phyloP scores from a whole-genome alignment of 257 asterid genomes.

The Buddleja alternifolia region DNA sequence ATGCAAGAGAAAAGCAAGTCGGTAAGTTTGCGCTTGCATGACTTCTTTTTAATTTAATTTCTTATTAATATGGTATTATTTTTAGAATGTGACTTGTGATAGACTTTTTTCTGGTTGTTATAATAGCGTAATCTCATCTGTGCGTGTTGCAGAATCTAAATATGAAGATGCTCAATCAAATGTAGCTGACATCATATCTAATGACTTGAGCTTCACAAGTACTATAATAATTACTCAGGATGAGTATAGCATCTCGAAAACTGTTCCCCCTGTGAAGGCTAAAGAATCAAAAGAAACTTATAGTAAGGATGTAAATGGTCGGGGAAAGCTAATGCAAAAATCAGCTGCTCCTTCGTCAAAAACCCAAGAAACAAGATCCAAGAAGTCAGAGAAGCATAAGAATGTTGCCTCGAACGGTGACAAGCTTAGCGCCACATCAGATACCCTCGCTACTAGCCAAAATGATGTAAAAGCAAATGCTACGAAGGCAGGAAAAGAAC shows the following conservation, averaged over 20 bases:
- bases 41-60: neutral
- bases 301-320: slow-evolving; percentile 26
- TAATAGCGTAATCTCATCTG: slow-evolving; percentile 30
- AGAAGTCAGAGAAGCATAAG: slow-evolving; percentile 25
- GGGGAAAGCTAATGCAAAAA: slow-evolving; percentile 31
- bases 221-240: slow-evolving; percentile 61
- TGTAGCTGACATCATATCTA: slow-evolving; percentile 37
- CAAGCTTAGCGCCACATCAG: slow-evolving; percentile 38
- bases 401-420: slow-evolving; percentile 25
- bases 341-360: slow-evolving; percentile 41
- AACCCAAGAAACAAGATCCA: slow-evolving; percentile 37
- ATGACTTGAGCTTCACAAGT: slow-evolving; percentile 65
- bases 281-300: slow-evolving; percentile 41
- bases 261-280: slow-evolving; percentile 33
- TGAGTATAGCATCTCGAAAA: slow-evolving; percentile 64
- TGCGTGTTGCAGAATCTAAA: slow-evolving; percentile 56
- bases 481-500: slow-evolving; percentile 29
- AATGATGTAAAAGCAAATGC: slow-evolving; percentile 20
- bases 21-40: slow-evolving; percentile 20
- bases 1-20: slow-evolving; percentile 33
- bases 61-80: neutral
- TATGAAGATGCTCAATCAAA: slow-evolving; percentile 33
- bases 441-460: slow-evolving; percentile 37
- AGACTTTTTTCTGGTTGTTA: slow-evolving; percentile 14
- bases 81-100: neutral